These are phyloP conservation scores for Leccinum incarnatum DNA, from an alignment of 768 basidiomycete species.

Conservation along the genomic window DNA sequence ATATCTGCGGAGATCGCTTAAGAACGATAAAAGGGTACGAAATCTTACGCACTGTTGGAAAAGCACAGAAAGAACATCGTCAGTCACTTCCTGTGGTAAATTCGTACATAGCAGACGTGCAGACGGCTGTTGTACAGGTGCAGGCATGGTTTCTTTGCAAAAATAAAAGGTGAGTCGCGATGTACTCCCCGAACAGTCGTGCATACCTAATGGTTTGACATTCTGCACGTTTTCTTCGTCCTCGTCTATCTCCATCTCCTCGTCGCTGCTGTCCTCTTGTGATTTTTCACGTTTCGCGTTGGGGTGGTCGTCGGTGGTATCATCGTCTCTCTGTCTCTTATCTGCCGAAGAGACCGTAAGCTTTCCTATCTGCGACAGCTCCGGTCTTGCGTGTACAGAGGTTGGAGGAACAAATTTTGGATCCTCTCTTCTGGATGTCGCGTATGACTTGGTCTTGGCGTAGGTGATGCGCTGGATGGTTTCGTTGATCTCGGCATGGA, in stretches of 20 bases:
- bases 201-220: slow-evolving; percentile 47
- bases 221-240: slow-evolving; percentile 63
- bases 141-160: slow-evolving; percentile 40
- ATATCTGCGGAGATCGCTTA: slow-evolving; percentile 50
- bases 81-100: slow-evolving; percentile 86
- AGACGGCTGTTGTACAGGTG: slow-evolving; percentile 52
- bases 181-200: slow-evolving; percentile 8
- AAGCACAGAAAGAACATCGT: slow-evolving; percentile 79
- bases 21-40: not conserved
- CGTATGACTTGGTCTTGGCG: slow-evolving; percentile 86
- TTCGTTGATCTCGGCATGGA: slow-evolving; percentile 9
- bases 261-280: slow-evolving; percentile 62
- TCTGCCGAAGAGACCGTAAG: slow-evolving; percentile 37
- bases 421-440: slow-evolving; percentile 76
- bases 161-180: slow-evolving; percentile 15
- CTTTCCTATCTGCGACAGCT: slow-evolving; percentile 41
- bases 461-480: slow-evolving; percentile 78
- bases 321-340: slow-evolving; percentile 70
- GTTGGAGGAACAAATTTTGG: slow-evolving; percentile 76
- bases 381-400: slow-evolving; percentile 55
- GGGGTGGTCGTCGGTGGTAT: slow-evolving; percentile 49
- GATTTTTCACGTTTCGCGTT: slow-evolving; percentile 68
- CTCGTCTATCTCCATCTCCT: slow-evolving; percentile 94
- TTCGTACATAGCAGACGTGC: slow-evolving; percentile 75
- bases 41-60: slow-evolving; percentile 80